Percentiles rank a stretch among this genome's conserved stretches.
Evolutionary conservation across 1,139 yeast genomes (phyloP).

Genomic region (Yamadazyma membranifaciens): DNA sequence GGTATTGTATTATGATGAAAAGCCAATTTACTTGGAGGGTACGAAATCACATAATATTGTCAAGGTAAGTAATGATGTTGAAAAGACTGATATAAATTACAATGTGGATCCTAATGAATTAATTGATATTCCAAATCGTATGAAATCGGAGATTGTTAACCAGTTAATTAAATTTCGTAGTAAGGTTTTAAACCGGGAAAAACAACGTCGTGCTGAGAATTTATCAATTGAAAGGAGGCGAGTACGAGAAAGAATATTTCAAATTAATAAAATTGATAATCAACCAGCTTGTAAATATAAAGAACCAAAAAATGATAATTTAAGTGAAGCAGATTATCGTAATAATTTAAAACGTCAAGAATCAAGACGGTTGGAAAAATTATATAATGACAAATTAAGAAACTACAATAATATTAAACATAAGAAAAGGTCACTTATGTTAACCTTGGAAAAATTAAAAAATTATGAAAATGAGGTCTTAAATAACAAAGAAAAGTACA

Average conservation of each 20-base stretch:
- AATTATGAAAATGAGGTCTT: constrained; percentile 35
- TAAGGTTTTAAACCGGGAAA: constrained; percentile 57
- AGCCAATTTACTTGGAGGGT: neutral
- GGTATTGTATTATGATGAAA: constrained; percentile 3
- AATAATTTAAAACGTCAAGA: constrained; percentile 19
- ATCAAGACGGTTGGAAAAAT: constrained; percentile 8
- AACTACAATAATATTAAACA: constrained; percentile 19
- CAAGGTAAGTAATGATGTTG: neutral
- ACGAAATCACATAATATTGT: neutral
- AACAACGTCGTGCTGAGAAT: constrained; percentile 53
- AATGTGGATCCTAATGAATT: constrained; percentile 60
- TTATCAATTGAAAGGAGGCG: constrained; percentile 50
- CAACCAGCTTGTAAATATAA: neutral
- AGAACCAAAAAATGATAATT: constrained; percentile 29
- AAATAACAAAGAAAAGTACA: constrained; percentile 34
- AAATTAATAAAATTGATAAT: constrained; percentile 43
- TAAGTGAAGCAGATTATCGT: constrained; percentile 37
- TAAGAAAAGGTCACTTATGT: constrained; percentile 18
- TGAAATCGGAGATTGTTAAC: constrained; percentile 55
- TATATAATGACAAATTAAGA: constrained; percentile 18
- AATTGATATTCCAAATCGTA: constrained; percentile 59
- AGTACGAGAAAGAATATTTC: constrained; percentile 50
- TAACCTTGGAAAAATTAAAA: constrained; percentile 18
- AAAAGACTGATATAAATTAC: constrained; percentile 38
- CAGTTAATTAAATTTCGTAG: constrained; percentile 65